Percentiles rank a stretch among this genome's conserved stretches.
Conservation (phyloP, 1,139 yeast genomes). For the Meyerozyma carpophila region DNA sequence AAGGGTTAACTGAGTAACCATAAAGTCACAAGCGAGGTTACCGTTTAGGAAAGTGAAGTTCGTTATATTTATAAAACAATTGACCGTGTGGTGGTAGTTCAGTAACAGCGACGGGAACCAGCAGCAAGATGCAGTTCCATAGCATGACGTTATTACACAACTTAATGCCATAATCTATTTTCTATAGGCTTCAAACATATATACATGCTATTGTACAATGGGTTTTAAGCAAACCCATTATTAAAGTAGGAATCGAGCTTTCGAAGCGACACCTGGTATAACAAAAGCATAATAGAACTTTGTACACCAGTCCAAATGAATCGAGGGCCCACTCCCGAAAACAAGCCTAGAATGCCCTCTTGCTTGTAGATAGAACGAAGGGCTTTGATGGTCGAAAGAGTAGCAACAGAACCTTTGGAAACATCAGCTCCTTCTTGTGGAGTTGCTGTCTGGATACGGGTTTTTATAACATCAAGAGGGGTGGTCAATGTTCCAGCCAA, state of each 20-base stretch:
- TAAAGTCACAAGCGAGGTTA: not conserved
- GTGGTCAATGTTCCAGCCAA: constrained; percentile 82
- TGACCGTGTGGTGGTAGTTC: too few species aligned
- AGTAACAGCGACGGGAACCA: too few species aligned
- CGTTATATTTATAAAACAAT: too few species aligned
- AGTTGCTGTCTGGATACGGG: constrained; percentile 75
- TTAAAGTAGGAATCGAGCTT: constrained; percentile 27
- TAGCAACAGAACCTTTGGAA: constrained; percentile 17
- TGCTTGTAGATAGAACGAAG: constrained; percentile 58
- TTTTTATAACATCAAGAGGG: constrained; percentile 88
- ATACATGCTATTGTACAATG: not conserved
- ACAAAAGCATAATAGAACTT: constrained; percentile 86
- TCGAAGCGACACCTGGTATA: constrained; percentile 63
- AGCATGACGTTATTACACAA: too few species aligned
- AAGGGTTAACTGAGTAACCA: not conserved
- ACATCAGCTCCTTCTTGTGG: constrained; percentile 1
- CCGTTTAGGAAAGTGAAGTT: too few species aligned
- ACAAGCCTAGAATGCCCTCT: constrained; percentile 78
- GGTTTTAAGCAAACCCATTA: constrained; percentile 3
- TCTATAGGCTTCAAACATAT: not conserved
- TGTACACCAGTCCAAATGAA: constrained; percentile 96
- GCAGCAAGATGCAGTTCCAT: too few species aligned
- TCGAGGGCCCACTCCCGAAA: constrained; percentile 94
- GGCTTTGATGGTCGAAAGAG: constrained; percentile 59
- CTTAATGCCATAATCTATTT: not conserved